Evolutionary conservation across 2,329 filamentous ascomycete species (phyloP).

Genomic region (Diaporthe aspalathi): DNA sequence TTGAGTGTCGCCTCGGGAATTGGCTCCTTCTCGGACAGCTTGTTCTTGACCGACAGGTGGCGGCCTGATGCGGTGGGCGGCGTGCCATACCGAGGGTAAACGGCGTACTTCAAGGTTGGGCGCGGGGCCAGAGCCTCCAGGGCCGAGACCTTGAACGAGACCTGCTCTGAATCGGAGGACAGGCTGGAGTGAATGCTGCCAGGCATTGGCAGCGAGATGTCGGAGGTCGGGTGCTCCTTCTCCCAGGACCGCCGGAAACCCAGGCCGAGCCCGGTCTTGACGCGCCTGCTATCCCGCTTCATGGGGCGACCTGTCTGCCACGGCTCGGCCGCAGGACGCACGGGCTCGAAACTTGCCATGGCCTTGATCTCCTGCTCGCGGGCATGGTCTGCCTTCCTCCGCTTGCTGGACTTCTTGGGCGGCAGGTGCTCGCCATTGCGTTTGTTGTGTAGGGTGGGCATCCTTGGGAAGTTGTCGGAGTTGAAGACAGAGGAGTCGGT

Average conservation of each 20-base stretch:
- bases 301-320: constrained; percentile 69
- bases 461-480: constrained; percentile 50
- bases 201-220: constrained; percentile 78
- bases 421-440: constrained; percentile 68
- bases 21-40: constrained; percentile 61
- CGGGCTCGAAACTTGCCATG: constrained; percentile 78
- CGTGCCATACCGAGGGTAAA: constrained; percentile 69
- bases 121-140: constrained; percentile 86
- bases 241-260: constrained; percentile 58
- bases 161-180: constrained; percentile 79
- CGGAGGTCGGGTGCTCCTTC: constrained; percentile 71
- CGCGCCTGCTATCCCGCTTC: constrained; percentile 74
- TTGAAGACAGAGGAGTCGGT: constrained; percentile 38
- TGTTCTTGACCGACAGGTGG: constrained; percentile 42
- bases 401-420: constrained; percentile 80
- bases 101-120: constrained; percentile 82
- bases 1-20: constrained; percentile 71
- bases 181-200: constrained; percentile 82
- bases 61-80: constrained; percentile 26
- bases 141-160: constrained; percentile 82
- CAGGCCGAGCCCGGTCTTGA: constrained; percentile 63
- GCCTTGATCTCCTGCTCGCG: constrained; percentile 90
- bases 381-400: constrained; percentile 78
- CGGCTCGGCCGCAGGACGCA: constrained; percentile 70
- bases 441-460: constrained; percentile 70